phyloP scores from a whole-genome alignment of 441 rosid species.

The Macaranga tanarius region DNA sequence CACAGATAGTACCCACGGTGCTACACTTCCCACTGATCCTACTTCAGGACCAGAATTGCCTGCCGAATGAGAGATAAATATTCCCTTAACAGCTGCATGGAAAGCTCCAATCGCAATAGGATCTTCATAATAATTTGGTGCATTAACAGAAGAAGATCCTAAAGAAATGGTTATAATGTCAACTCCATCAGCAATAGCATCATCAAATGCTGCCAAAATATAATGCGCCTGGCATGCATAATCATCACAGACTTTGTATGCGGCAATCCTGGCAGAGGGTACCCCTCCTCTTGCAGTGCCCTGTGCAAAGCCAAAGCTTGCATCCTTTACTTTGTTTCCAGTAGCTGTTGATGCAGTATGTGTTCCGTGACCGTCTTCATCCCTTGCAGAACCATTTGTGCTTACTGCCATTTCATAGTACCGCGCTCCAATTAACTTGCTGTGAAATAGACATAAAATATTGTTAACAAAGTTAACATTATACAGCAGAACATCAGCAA shows the following conservation, averaged over 20 bases:
- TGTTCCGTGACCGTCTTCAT: slow-evolving; percentile 26
- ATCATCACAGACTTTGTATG: slow-evolving; percentile 6
- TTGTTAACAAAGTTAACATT: too few relatives aligned
- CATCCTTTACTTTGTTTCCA: slow-evolving; percentile 24
- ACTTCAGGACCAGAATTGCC: slow-evolving; percentile 40
- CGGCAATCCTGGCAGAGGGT: slow-evolving; percentile 30
- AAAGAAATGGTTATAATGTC: slow-evolving; percentile 27
- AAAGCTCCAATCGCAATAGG: slow-evolving; percentile 33
- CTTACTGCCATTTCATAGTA: slow-evolving; percentile 15
- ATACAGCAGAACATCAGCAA: too few relatives aligned
- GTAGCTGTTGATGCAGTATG: slow-evolving; percentile 40
- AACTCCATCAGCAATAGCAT: slow-evolving; percentile 36
- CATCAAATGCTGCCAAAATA: slow-evolving; percentile 32
- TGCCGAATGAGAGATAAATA: slow-evolving; percentile 39
- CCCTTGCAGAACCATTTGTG: slow-evolving; percentile 26
- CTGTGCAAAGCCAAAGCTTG: slow-evolving; percentile 23
- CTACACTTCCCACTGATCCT: slow-evolving; percentile 26
- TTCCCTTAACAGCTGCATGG: slow-evolving; percentile 44
- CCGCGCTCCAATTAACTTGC: slow-evolving; percentile 43
- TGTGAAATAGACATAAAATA: too few relatives aligned
- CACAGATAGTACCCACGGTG: slow-evolving; percentile 53
- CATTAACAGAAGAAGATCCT: background rate
- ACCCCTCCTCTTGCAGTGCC: slow-evolving; percentile 34
- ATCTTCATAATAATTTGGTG: background rate
- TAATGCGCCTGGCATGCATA: background rate